phyloP scores from a whole-genome alignment of 768 basidiomycete genomes.

The Tricholoma furcatifolium region DNA sequence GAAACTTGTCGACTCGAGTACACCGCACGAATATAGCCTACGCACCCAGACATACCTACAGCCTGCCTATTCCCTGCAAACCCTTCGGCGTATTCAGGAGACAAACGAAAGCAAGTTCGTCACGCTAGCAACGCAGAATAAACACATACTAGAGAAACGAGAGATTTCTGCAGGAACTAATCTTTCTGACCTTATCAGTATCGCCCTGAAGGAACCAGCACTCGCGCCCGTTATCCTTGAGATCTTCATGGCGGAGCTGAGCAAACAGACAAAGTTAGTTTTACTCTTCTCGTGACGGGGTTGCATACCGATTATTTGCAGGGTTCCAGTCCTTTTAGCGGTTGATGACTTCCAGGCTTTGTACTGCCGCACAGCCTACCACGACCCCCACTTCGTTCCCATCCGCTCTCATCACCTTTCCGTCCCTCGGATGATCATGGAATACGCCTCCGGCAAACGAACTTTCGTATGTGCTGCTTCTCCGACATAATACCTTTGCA shows the following conservation, averaged over 20 bases:
- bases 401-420: conserved; percentile 80
- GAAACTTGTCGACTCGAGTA: conserved; percentile 71
- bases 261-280: conserved; percentile 59
- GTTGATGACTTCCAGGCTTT: conserved; percentile 88
- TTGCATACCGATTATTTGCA: conserved; percentile 24
- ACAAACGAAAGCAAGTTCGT: conserved; percentile 53
- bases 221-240: conserved; percentile 56
- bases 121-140: conserved; percentile 37
- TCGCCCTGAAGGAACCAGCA: conserved; percentile 53
- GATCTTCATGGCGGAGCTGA: conserved; percentile 59
- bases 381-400: conserved; percentile 65
- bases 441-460: conserved; percentile 71
- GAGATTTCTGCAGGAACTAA: conserved; percentile 47
- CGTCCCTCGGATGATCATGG: conserved; percentile 73
- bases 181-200: conserved; percentile 53
- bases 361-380: conserved; percentile 66
- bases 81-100: conserved; percentile 57
- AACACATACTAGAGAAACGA: conserved; percentile 46
- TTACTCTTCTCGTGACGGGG: neutral
- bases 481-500: neutral
- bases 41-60: conserved; percentile 79
- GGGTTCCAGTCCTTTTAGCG: conserved; percentile 78
- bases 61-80: conserved; percentile 59
- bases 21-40: conserved; percentile 70
- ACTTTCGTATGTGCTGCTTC: conserved; percentile 52